Conservation (phyloP, 495 filamentous ascomycete species). For the Aspergillus homomorphus region DNA sequence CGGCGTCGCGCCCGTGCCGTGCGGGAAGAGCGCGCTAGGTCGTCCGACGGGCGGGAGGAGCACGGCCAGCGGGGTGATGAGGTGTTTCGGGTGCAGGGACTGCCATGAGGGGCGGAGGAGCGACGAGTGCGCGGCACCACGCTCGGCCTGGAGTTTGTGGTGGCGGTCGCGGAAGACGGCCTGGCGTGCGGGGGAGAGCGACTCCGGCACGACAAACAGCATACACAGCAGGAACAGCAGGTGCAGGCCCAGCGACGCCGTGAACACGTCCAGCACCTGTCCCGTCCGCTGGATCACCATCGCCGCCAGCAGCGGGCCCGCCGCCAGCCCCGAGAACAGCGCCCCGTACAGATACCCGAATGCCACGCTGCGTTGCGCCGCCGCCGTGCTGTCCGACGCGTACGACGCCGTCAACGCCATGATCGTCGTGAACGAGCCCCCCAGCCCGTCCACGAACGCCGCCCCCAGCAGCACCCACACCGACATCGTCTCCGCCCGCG, state of each 20-base stretch:
- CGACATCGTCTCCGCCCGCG: conserved; percentile 64
- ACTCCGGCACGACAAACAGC: conserved; percentile 73
- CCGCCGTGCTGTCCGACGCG: conserved; percentile 80
- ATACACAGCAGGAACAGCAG: conserved; percentile 66
- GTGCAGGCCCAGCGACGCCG: conserved; percentile 69
- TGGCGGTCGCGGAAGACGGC: conserved; percentile 64
- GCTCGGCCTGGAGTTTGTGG: conserved; percentile 23
- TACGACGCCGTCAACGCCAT: conserved; percentile 83
- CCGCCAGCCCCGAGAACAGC: conserved; percentile 80
- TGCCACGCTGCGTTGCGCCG: conserved; percentile 71
- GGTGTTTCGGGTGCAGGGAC: conserved; percentile 50
- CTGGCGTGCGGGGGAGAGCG: conserved; percentile 66
- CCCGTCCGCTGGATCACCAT: conserved; percentile 69
- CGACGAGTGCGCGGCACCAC: conserved; percentile 14
- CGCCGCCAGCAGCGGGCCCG: conserved; percentile 77
- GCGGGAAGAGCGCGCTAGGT: conserved; percentile 56
- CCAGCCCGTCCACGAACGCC: conserved; percentile 71
- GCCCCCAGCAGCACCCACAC: conserved; percentile 74
- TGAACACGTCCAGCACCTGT: conserved; percentile 70
- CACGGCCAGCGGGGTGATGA: conserved; percentile 73
- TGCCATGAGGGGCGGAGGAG: conserved; percentile 21
- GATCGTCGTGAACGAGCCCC: conserved; percentile 79
- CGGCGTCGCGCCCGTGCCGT: conserved; percentile 56
- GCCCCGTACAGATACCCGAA: conserved; percentile 89
- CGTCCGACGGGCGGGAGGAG: conserved; percentile 69